Conservation (phyloP, 495 filamentous ascomycete species). For the Hyaloscypha finlandica region DNA sequence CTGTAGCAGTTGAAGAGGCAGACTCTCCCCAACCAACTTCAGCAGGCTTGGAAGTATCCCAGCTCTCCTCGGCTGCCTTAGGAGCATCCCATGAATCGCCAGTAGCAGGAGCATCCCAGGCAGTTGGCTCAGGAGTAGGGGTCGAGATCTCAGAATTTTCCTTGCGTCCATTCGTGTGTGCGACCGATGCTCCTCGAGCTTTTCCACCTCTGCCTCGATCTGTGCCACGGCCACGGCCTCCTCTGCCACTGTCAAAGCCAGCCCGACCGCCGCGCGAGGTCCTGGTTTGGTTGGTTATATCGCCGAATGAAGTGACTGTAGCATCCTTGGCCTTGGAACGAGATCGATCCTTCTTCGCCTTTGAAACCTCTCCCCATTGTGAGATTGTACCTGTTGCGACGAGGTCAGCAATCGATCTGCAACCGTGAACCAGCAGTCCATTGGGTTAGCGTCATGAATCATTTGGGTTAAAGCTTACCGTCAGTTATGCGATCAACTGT, state of each 20-base stretch:
- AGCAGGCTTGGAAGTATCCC: slow-evolving; percentile 36
- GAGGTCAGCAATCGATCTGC: slow-evolving; percentile 56
- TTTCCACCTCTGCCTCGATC: slow-evolving; percentile 77
- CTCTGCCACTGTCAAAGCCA: slow-evolving; percentile 64
- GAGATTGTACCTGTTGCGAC: slow-evolving; percentile 70
- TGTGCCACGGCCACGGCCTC: slow-evolving; percentile 69
- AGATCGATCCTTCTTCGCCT: slow-evolving; percentile 80
- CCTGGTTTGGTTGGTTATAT: slow-evolving; percentile 40
- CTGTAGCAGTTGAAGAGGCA: slow-evolving; percentile 22
- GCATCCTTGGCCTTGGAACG: slow-evolving; percentile 81
- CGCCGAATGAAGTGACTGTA: slow-evolving; percentile 46
- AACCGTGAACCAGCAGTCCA: slow-evolving; percentile 86
- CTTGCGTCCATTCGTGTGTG: slow-evolving; percentile 53
- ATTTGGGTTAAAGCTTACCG: slow-evolving; percentile 69
- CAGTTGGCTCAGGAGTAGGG: slow-evolving; percentile 39
- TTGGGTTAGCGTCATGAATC: slow-evolving; percentile 78
- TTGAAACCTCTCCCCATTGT: slow-evolving; percentile 95
- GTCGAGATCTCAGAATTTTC: slow-evolving; percentile 50
- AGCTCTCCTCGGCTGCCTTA: slow-evolving; percentile 38
- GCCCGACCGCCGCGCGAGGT: slow-evolving; percentile 63
- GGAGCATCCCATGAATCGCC: slow-evolving; percentile 33
- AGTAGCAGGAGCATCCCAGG: slow-evolving; percentile 28
- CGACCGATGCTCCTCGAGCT: slow-evolving; percentile 61
- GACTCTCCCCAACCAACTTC: slow-evolving; percentile 33
- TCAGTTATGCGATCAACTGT: slow-evolving; percentile 89